Evolutionary conservation across 1,139 yeast genomes (phyloP), one percentile per base, ranked within the genome.

Genomic region (Candida sanyaensis): DNA sequence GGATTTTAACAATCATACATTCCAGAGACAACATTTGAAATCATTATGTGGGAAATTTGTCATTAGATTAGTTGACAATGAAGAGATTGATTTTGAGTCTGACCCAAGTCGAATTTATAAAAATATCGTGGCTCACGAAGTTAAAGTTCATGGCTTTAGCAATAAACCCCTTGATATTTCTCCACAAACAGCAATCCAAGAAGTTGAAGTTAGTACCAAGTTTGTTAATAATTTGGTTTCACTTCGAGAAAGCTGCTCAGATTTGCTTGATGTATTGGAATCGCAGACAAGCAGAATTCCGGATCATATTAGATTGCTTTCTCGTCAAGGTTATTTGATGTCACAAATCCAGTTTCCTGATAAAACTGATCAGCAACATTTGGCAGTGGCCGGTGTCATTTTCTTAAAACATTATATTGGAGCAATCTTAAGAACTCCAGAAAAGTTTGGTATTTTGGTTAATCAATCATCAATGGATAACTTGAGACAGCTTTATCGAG

Each of bases 181-280:
- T 3, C 83, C 86, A 0, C 86, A 85, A 43, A 77, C 73, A 32
- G 97, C 98, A 1, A 88, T 93, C 51, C 87, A 85, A 55, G 91
- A 88, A 55, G 80, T 83, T 1, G 84, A 80, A 17, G 91, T 93
- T 0, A 78, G 95, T 21, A 66, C 71, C 1, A 74, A 77, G 38
- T 93, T 90, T 62, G 85, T 93, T 36, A 68, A 75, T 41, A 92
- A 93, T 57, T 73, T 95, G 61, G 88, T 88, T 68, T 72, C 73
- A 34, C 69, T 95, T 48, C 78, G 99, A 61, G 96, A 88, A 56
- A 74, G 77, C 41, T 74, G 90, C 0, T 80, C 88, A 13, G 82
- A 82, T 47, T 69, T 88, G 10, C 55, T 75, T 45, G 71, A 78
- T 8, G 60, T 86, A 5, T 53, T 75, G 33, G 63, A 63, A 68